A percentile compares a stretch with the other conserved stretches of the same genome.
Conservation (phyloP, 2,329 filamentous ascomycete species). For the Mariannaea elegans region DNA sequence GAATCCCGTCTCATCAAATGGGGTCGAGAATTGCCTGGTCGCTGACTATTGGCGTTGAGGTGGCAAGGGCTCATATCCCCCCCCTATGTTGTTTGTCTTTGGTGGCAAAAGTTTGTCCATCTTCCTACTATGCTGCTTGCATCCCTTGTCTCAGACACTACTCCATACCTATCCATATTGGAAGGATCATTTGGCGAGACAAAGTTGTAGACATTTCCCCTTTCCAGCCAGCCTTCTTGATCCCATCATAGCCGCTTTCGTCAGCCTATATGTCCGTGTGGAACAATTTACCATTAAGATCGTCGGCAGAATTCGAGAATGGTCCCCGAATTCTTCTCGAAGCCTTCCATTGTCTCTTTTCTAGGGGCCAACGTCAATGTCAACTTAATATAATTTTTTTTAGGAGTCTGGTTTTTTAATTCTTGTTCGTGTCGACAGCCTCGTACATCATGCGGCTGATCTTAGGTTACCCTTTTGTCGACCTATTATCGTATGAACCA, state of each 20-base stretch:
- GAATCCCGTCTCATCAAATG: not conserved
- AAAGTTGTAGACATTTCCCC: not conserved
- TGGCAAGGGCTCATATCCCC: not conserved
- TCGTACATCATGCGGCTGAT: too few species aligned
- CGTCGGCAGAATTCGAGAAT: slow-evolving; percentile 1
- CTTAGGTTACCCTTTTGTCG: not conserved
- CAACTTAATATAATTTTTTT: too few species aligned
- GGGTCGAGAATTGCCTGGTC: not conserved
- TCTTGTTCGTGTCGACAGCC: too few species aligned
- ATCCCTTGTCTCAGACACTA: not conserved
- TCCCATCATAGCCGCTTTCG: not conserved
- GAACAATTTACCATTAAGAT: not conserved
- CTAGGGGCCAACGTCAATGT: too few species aligned
- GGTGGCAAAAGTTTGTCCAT: slow-evolving; percentile 7
- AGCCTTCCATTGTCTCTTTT: not conserved
- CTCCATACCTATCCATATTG: too few species aligned
- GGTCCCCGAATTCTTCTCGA: slow-evolving; percentile 13
- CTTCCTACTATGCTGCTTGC: too few species aligned
- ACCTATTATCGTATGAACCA: not conserved
- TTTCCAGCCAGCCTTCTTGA: too few species aligned
- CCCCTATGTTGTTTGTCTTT: not conserved
- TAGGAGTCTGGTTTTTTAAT: too few species aligned
- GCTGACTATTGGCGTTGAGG: not conserved
- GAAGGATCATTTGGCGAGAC: not conserved
- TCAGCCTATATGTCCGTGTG: not conserved